Evolutionary conservation across 148 eudicot species (phyloP), one percentile per base, ranked within the genome.

Genomic region (Vaccinium darrowii): DNA sequence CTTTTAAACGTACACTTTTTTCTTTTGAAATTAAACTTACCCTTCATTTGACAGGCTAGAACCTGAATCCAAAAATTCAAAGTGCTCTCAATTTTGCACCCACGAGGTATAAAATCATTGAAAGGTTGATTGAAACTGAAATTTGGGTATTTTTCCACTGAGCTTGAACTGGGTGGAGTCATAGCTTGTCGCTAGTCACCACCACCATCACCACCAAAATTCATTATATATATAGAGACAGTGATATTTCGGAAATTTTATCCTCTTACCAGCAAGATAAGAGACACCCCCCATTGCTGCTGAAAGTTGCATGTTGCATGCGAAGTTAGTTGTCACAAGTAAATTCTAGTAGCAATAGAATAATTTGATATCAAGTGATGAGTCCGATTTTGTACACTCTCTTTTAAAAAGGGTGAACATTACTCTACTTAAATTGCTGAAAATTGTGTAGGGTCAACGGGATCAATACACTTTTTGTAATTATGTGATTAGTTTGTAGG

Each of bases 81-180:
- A 10, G 15, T 36, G 25, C 9, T 49, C 71, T 27, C 5, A 1
- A 52, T 9, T 52, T 36, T 6, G 27, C 21, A 43, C 47, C 47
- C 47, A 43, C 47, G 7, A 80, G 69, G 82, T 39, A 18, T 36
- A 56, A 80, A 80, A 23, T 77, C 18, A 60, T 53, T 62, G 72
- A 81, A 81, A 63, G 73, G 63, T 62, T 62, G 83, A 60, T 60
- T 50, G 30, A 60, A 27, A 80, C 71, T 13, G 36, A 15, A 78
- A 78, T 52, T 54, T 27, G 12, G 81, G 81, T 78, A 78, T 78
- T 51, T 78, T 52, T 60, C 81, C 81, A 78, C 21, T 78, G 3
- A 51, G 81, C 39, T 67, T 67, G 73, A 67, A 67, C 21, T 23
- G 10, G 13, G 19, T 51, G n/a, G 58, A 23, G 36, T 23, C 58